phyloP scores from a whole-genome alignment of 768 basidiomycete species.

The Kwoniella dejecticola region DNA sequence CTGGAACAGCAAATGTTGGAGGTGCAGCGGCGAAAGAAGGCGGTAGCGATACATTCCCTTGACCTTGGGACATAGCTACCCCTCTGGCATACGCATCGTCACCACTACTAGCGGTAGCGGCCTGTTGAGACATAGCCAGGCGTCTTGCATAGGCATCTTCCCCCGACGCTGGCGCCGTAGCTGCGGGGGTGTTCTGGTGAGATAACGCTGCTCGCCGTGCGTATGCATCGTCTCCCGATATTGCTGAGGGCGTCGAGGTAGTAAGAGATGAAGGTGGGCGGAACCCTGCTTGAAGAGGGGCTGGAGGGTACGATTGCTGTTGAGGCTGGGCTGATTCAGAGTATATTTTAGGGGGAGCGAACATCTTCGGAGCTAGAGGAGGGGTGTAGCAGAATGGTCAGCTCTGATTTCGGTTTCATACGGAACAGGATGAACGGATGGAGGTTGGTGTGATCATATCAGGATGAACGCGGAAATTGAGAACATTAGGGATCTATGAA shows the following conservation, averaged over 20 bases:
- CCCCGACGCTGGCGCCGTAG: slow-evolving; percentile 32
- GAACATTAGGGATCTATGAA: background rate
- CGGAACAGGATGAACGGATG: too few species aligned
- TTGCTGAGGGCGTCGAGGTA: slow-evolving; percentile 17
- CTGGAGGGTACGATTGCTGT: background rate
- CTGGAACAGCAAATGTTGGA: slow-evolving; percentile 14
- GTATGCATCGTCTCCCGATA: slow-evolving; percentile 34
- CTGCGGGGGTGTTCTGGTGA: slow-evolving; percentile 9
- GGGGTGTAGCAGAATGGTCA: too few species aligned
- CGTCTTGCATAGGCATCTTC: slow-evolving; percentile 47
- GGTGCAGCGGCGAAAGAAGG: background rate
- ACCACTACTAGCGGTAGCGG: slow-evolving; percentile 39
- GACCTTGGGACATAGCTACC: slow-evolving; percentile 38
- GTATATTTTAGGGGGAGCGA: slow-evolving; percentile 41
- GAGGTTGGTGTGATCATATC: too few species aligned
- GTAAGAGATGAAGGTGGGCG: slow-evolving; percentile 25
- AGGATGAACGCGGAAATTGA: background rate
- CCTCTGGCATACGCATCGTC: slow-evolving; percentile 47
- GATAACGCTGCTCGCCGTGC: slow-evolving; percentile 30
- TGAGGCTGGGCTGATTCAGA: slow-evolving; percentile 11
- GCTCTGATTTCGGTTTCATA: too few species aligned
- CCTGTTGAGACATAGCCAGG: slow-evolving; percentile 39
- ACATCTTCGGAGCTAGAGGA: slow-evolving; percentile 39
- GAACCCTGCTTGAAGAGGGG: too few species aligned
- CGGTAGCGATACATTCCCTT: slow-evolving; percentile 9